Base-by-base conservation (phyloP, 2,329 filamentous ascomycete genomes). In the Zalaria sp. region DNA sequence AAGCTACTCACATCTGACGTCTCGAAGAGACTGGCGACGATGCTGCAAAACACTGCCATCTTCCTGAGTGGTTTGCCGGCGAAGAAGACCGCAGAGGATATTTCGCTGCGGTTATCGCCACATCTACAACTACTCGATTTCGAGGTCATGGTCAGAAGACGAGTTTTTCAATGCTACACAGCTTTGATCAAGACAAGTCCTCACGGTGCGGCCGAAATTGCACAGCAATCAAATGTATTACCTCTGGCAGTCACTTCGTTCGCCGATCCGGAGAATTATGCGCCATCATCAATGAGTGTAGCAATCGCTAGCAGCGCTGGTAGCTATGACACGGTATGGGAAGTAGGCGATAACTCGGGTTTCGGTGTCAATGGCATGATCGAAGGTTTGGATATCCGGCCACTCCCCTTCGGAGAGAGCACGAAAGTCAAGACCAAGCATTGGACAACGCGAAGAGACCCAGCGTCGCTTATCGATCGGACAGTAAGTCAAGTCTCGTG, bases 261-360 rank as follows among this genome's bases (percentile, higher is more conserved):
- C 59, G 86, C 91, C 0, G 88, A 96, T 53, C 87, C 89, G 0
- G 86, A 93, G 44, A 86, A 85, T 53, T 93, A 93, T 56, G 78
- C 79, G 0, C 80, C 84, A 10, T 89, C 78, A 52, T 89, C 87
- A 2, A 60, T 96, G 38, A 93, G 89, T 54, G 83, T 85, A 9
- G 86, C 88, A 0, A 95, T 98, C 53, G 89, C 89, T 11, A 91
- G 81, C 50, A 84, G 88, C 10, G 84, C 87, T 1, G 86, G 84
- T 4, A 83, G 79, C 3, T 95, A 96, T 54, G 91, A 98, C 53
- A 88, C 79, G 1, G 77, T 98, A 34, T 98, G 91, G 91, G 89
- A 96, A 47, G 76, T 94, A 5, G 83, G 80, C 5, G 91, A 98
- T 58, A 96, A 96, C 55, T 88, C 81, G 52, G 89, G 88, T 1